Percentiles rank a stretch among this genome's conserved stretches.
Conservation (phyloP, 768 basidiomycete species). For the Amanita rimosa region DNA sequence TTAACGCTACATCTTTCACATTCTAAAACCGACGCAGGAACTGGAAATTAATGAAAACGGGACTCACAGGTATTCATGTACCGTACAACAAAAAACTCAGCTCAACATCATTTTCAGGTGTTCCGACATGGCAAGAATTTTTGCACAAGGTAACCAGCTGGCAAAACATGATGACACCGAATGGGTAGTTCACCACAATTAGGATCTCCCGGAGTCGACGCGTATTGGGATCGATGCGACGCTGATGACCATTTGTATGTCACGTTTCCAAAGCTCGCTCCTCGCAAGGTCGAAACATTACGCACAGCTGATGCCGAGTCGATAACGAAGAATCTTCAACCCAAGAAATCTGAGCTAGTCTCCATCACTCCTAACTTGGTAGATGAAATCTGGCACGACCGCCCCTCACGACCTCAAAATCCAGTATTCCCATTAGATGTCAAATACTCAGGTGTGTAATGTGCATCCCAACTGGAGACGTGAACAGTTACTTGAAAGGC, state of each 20-base stretch:
- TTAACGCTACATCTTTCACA: neutral
- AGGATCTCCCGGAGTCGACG: constrained; percentile 52
- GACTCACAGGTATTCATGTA: constrained; percentile 50
- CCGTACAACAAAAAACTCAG: neutral
- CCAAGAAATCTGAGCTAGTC: constrained; percentile 50
- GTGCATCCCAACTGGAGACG: constrained; percentile 3
- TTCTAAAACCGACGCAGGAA: constrained; percentile 35
- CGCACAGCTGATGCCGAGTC: constrained; percentile 50
- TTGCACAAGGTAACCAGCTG: constrained; percentile 45
- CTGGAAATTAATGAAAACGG: constrained; percentile 92
- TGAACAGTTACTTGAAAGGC: neutral
- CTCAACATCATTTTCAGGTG: constrained; percentile 33
- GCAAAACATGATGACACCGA: neutral
- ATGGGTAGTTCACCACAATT: neutral
- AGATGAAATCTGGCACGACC: constrained; percentile 67
- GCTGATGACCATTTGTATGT: constrained; percentile 54
- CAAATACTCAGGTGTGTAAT: constrained; percentile 52
- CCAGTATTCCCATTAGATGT: constrained; percentile 57
- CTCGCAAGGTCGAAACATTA: neutral
- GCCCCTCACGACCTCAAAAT: constrained; percentile 60
- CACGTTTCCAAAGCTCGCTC: neutral
- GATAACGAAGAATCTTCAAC: constrained; percentile 44
- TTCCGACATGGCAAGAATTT: constrained; percentile 88
- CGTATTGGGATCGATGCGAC: constrained; percentile 79
- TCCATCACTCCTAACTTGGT: constrained; percentile 64